Evolutionary conservation across 2,329 filamentous ascomycete species (phyloP).

Genomic region (Cladorrhinum sp.): DNA sequence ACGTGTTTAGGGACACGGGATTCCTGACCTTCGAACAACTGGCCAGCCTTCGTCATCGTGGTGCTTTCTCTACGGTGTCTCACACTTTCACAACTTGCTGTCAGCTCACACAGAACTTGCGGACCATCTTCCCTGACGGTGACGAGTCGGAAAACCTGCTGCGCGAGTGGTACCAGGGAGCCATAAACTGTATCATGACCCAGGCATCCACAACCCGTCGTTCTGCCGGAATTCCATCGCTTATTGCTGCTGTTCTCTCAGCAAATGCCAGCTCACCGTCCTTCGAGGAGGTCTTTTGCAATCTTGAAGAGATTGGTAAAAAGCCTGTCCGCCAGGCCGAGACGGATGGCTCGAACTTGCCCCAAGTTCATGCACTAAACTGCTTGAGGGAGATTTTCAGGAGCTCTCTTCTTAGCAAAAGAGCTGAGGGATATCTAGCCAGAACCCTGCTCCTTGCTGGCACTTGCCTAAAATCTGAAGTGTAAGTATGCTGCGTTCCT

Average conservation of each 20-base stretch:
- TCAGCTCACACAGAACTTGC: slow-evolving; percentile 52
- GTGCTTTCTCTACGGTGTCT: slow-evolving; percentile 90
- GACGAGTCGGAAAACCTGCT: slow-evolving; percentile 48
- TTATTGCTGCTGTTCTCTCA: slow-evolving; percentile 77
- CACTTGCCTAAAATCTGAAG: slow-evolving; percentile 70
- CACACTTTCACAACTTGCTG: slow-evolving; percentile 84
- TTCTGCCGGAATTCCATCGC: slow-evolving; percentile 85
- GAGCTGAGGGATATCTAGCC: slow-evolving; percentile 71
- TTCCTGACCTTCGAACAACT: slow-evolving; percentile 78
- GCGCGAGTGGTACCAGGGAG: slow-evolving; percentile 67
- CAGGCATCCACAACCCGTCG: slow-evolving; percentile 81
- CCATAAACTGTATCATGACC: slow-evolving; percentile 66
- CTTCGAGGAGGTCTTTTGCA: slow-evolving; percentile 62
- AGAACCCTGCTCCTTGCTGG: slow-evolving; percentile 76
- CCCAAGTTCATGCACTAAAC: slow-evolving; percentile 93
- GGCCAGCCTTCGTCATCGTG: slow-evolving; percentile 78
- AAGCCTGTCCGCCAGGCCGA: slow-evolving; percentile 51
- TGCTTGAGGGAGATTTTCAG: slow-evolving; percentile 91
- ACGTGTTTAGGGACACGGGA: slow-evolving; percentile 65
- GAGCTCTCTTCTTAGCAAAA: slow-evolving; percentile 69
- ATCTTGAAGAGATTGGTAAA: slow-evolving; percentile 58
- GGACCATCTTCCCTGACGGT: slow-evolving; percentile 32
- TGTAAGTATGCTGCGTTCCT: slow-evolving; percentile 47
- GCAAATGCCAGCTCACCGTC: slow-evolving; percentile 59
- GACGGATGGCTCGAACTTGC: slow-evolving; percentile 64